Evolutionary conservation across 805 yeast genomes (phyloP), one percentile per base, ranked within the genome.

Genomic region (Starmerella potacharoeniae): DNA sequence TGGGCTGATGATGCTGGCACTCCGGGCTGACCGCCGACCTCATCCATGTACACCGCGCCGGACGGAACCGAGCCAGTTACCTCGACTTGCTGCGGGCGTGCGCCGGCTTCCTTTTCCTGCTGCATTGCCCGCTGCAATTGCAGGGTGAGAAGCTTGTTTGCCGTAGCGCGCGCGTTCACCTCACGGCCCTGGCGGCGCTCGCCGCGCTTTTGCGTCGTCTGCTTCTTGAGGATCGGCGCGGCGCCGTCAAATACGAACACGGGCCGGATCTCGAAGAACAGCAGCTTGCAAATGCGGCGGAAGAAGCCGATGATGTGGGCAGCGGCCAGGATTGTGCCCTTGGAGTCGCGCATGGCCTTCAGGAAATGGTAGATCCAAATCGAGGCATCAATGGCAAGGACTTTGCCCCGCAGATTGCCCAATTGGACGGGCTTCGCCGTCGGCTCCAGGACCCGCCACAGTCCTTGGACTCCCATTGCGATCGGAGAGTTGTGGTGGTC

Each of bases 351-450:
- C 28, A 93, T 95, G 0, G 97, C 97, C 67, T 91, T 93, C 60
- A 93, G 73, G 65, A 93, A 93, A 68, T 93, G 99, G 66, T 93
- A 93, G 53, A 93, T 85, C 99, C 99, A 93, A 60, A 93, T 93
- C 2, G 97, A 91, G 0, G 98, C 99, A 74, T 93, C 99, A 7
- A 93, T 91, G 0, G 98, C 98, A 63, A 93, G 73, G 52, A 77
- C 74, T 66, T 83, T 84, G 55, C 89, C 81, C 28, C 85, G 78
- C 37, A 93, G 75, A 0, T 95, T 82, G 67, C 91, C 97, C 33
- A 93, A 75, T 53, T 91, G 76, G 2, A 93, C 95, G 0, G 99
- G 96, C 50, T 85, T 75, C 0, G 97, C 93, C 0, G 91, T 79
- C 0, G 96, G 95, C 6, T 88, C 95, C 2, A 91, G 74, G 10